Evolutionary conservation across 2,329 filamentous ascomycete genomes (phyloP), one percentile per base, ranked within the genome.

Genomic region (Trichophyton benhamiae): DNA sequence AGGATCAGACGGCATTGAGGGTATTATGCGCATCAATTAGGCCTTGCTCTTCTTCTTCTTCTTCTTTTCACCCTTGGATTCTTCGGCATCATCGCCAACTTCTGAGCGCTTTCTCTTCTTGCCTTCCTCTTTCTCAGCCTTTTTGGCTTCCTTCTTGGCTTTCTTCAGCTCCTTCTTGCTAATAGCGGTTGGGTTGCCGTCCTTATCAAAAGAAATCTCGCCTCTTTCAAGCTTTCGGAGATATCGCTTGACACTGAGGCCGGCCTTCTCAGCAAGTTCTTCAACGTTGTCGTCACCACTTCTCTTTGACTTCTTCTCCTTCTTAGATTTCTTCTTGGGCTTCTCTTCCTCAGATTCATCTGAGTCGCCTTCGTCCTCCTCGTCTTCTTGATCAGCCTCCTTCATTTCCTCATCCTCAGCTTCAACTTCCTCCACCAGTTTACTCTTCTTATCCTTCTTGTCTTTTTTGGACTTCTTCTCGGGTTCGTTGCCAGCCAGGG

Each of bases 111-210:
- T 88, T 72, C 86, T 82, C 82, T 89, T 89, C 82, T 89, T 89
- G 74, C 81, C 82, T 68, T 81, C 81, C 2, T 81, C 78, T 53
- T 77, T 76, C 57, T 75, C 74, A 15, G 78, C 79, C 68, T 84
- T 82, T 71, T 83, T 80, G 46, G 76, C 77, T 64, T 80, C 83
- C 76, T 87, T 87, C 76, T 82, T 84, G 62, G 81, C 76, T 79
- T 88, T 87, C 81, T 89, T 89, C 69, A 87, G 74, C 55, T 88
- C 85, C 77, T 89, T 89, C 80, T 89, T 89, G 78, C 84, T 88
- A 68, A 85, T 75, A 3, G 88, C 79, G 67, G 83, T 79, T 46
- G 87, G 84, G 59, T 80, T 85, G 62, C 87, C 87, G 64, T 87
- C 82, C 11, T 77, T 76, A 67, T 80, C 80, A 65, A 90, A 77